Evolutionary conservation across 371 early-diverging fungal species (phyloP).

Genomic region (Mucor racemosus): DNA sequence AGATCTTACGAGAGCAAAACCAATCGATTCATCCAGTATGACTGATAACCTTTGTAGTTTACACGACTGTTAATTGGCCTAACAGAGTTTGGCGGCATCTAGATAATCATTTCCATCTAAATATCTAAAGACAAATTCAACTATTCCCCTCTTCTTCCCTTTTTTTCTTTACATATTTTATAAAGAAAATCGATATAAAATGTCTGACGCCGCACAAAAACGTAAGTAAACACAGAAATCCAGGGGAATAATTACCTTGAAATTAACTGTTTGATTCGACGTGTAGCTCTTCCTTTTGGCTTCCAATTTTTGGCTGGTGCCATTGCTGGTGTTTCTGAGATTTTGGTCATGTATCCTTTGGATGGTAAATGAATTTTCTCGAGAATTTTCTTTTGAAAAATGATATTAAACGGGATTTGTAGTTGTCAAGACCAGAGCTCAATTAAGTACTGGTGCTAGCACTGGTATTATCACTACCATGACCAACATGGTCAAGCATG

Average conservation of each 20-base stretch:
- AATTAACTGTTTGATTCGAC: background rate
- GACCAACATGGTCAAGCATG: conserved; percentile 84
- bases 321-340: conserved; percentile 96
- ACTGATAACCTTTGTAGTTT: conserved; percentile 3
- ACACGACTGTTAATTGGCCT: background rate
- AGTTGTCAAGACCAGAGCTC: conserved; percentile 97
- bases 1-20: conserved; percentile 8
- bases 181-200: conserved; percentile 6
- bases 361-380: conserved; percentile 65
- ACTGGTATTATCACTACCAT: conserved; percentile 43
- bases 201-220: conserved; percentile 39
- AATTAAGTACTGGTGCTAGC: conserved; percentile 80
- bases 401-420: background rate
- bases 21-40: conserved; percentile 2
- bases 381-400: background rate
- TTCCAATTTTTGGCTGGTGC: conserved; percentile 93
- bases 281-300: conserved; percentile 84
- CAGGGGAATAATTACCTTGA: too few relatives aligned
- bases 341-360: conserved; percentile 96
- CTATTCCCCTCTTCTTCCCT: background rate
- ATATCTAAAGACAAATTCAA: background rate
- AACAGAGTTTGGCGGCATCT: conserved; percentile 13
- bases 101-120: conserved; percentile 10
- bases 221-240: conserved; percentile 25
- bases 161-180: background rate